phyloP scores from a whole-genome alignment of 495 filamentous ascomycete genomes.

The Evernia prunastri region DNA sequence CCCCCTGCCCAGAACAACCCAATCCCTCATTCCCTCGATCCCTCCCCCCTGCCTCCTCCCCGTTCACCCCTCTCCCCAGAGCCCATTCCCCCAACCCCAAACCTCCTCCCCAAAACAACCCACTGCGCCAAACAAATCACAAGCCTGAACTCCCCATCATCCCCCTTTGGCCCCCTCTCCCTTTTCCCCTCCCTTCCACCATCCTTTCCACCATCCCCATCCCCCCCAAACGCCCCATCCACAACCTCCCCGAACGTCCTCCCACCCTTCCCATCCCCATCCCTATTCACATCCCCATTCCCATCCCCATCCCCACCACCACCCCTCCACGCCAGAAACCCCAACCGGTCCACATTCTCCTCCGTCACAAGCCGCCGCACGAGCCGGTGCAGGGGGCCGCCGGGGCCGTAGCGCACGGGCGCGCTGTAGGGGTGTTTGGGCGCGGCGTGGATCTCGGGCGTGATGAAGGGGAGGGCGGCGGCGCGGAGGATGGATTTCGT shows the following conservation, averaged over 20 bases:
- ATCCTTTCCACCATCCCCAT: no score
- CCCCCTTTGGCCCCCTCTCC: no score
- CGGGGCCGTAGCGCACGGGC: slow-evolving; percentile 28
- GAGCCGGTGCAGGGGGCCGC: slow-evolving; percentile 37
- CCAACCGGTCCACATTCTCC: slow-evolving; percentile 38
- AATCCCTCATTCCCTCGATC: no score
- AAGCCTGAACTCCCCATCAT: slow-evolving; percentile 13
- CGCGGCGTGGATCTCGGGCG: slow-evolving; percentile 42
- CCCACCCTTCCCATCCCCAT: slow-evolving; percentile 21
- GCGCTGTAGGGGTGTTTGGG: slow-evolving; percentile 42
- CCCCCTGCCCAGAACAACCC: no score
- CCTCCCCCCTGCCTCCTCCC: no score
- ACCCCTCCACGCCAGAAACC: slow-evolving; percentile 31
- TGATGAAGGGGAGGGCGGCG: slow-evolving; percentile 44
- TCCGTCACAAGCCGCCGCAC: slow-evolving; percentile 33
- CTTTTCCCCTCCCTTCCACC: no score
- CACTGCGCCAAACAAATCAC: slow-evolving; percentile 21
- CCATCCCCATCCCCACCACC: slow-evolving; percentile 19
- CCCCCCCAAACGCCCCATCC: slow-evolving; percentile 31
- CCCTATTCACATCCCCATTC: slow-evolving; percentile 25
- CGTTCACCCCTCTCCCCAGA: no score
- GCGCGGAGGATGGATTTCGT: slow-evolving; percentile 49
- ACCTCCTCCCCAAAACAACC: slow-evolving; percentile 20
- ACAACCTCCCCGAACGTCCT: no score
- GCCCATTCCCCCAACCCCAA: slow-evolving; percentile 32